Evolutionary conservation across 208 protist genomes (phyloP), one percentile per base, ranked within the genome.

Genomic region (Leishmania aethiopica): DNA sequence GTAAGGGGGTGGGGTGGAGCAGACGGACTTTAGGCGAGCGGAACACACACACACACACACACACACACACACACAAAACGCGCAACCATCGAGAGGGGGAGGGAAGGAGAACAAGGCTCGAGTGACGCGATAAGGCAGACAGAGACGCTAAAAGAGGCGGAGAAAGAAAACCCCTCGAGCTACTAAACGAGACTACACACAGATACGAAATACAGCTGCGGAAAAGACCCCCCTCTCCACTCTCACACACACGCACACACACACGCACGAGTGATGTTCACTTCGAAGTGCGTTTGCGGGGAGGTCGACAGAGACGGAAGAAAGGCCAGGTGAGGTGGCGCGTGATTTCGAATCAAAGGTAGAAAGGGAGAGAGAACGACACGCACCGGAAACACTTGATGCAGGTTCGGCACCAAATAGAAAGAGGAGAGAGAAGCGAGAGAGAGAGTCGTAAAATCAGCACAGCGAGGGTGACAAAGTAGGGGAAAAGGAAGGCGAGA

Each of bases 51-150:
- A 53, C 8, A 55, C 51, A 62, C 40, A n/a, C 49, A 53, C 49
- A 55, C 51, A 62, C n/a, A n/a, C n/a, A n/a, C n/a, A n/a, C n/a
- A 67, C 25, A 25, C 28, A 67, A 82, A 77, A 15, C 49, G 28
- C 28, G 35, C 19, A 72, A 55, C 15, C 17, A 82, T 67, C 28
- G 35, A 81, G 51, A 62, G 25, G 13, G 57, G 45, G 42, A 60
- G 35, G 74, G 51, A 10, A 62, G 13, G 25, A 49, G 57, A 75
- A 62, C n/a, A 75, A 32, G 72, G 45, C 49, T 51, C 37, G 45
- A 81, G 42, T 75, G 45, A 75, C 47, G 45, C 51, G 72, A 81
- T 49, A 75, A 40, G 60, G 10, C 69, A 62, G 66, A n/a, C 28
- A 81, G 19, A 53, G 35, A 57, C 35, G 32, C 15, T 55, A 55